Evolutionary conservation across 2,329 filamentous ascomycete species (phyloP).

Genomic region (Truncatella angustata): DNA sequence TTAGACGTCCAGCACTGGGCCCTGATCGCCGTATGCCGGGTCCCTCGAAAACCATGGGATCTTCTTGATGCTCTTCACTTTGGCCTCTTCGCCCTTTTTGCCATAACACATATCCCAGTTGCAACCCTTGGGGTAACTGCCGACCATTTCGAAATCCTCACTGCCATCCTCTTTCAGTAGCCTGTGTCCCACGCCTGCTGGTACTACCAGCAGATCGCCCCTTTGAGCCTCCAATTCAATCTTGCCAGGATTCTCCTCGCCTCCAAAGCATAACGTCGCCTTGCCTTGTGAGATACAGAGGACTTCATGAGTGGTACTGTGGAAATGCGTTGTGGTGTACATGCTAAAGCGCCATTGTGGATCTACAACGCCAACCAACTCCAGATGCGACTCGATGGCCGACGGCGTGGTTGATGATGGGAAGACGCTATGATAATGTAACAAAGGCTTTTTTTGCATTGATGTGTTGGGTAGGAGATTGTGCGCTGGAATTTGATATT

Average conservation of each 20-base stretch:
- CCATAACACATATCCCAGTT: slow-evolving; percentile 76
- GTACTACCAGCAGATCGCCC: slow-evolving; percentile 61
- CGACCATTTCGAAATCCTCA: slow-evolving; percentile 62
- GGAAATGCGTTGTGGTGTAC: slow-evolving; percentile 65
- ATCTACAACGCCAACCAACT: slow-evolving; percentile 48
- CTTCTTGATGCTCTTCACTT: slow-evolving; percentile 18
- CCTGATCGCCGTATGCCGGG: slow-evolving; percentile 2
- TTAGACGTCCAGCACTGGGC: slow-evolving; percentile 1
- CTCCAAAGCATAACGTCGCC: slow-evolving; percentile 65
- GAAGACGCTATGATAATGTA: slow-evolving; percentile 65
- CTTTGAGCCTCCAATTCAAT: slow-evolving; percentile 54
- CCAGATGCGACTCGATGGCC: slow-evolving; percentile 56
- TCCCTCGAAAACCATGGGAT: not conserved
- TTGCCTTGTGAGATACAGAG: slow-evolving; percentile 57
- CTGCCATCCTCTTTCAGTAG: slow-evolving; percentile 51
- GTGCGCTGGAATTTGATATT: slow-evolving; percentile 58
- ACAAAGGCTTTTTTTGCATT: slow-evolving; percentile 59
- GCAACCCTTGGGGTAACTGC: slow-evolving; percentile 57
- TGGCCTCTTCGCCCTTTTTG: slow-evolving; percentile 50
- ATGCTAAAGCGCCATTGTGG: slow-evolving; percentile 71
- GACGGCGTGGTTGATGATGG: slow-evolving; percentile 37
- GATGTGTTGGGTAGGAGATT: slow-evolving; percentile 61
- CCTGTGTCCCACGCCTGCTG: slow-evolving; percentile 63
- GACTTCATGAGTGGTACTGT: slow-evolving; percentile 66
- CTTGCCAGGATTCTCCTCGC: slow-evolving; percentile 55